Percentiles rank a stretch among this genome's conserved stretches.
Conservation (phyloP, 2,329 filamentous ascomycete genomes). For the Nannizziopsis arthrosporioides region DNA sequence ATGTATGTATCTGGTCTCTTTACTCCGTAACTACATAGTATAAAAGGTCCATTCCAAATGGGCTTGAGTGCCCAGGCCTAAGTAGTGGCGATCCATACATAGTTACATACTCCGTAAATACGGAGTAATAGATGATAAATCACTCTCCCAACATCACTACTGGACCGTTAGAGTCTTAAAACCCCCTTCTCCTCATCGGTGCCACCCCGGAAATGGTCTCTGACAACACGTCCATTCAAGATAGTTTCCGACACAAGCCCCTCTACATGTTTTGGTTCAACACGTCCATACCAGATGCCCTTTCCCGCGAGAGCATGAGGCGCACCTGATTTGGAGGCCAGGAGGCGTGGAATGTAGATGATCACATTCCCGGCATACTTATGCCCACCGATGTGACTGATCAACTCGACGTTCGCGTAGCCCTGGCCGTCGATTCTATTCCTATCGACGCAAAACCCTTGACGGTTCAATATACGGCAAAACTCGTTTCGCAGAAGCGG, state of each 20-base stretch:
- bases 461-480: conserved; percentile 29
- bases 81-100: no score
- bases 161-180: conserved; percentile 43
- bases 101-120: no score
- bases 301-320: conserved; percentile 27
- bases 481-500: conserved; percentile 64
- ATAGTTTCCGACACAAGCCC: conserved; percentile 80
- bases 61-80: no score
- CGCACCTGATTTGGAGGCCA: conserved; percentile 15
- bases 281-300: conserved; percentile 72
- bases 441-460: conserved; percentile 20
- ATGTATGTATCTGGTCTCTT: no score
- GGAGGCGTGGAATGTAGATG: conserved; percentile 51
- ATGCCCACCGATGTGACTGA: conserved; percentile 87
- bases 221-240: conserved; percentile 73
- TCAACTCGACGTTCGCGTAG: conserved; percentile 32
- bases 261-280: conserved; percentile 76
- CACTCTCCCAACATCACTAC: no score
- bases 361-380: conserved; percentile 93
- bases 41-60: no score
- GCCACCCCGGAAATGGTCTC: conserved; percentile 70
- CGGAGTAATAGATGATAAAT: no score
- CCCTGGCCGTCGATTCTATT: conserved; percentile 21
- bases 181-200: conserved; percentile 61
- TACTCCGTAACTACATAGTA: no score